Evolutionary conservation across 768 basidiomycete species (phyloP), one percentile per base, ranked within the genome.

Genomic region (Polyporus arcularius): DNA sequence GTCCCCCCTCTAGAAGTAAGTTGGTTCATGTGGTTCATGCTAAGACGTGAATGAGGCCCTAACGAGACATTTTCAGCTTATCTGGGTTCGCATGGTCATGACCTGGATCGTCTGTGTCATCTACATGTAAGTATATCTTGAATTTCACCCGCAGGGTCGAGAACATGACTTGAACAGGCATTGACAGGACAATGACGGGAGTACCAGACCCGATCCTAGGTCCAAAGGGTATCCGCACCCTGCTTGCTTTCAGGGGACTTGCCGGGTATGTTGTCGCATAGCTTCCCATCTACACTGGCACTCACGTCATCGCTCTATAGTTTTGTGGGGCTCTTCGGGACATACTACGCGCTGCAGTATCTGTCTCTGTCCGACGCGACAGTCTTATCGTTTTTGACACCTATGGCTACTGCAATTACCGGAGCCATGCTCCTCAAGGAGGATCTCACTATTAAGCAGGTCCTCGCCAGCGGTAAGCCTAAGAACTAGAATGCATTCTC

Each of bases 301-400:
- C 30, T n/a, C n/a, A 49, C 31, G 15, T 63, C 64, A 21, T 26
- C 32, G 63, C 60, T 11, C 64, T 64, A 41, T n/a, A 91, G 88
- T 1, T 96, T 92, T 71, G 80, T 90, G 51, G 88, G 87, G 2
- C 73, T 92, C 6, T 85, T 84, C 60, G 85, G 86, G 21, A 75
- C 82, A 12, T 90, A 89, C 70, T 88, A 83, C 67, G 84, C 90
- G 0, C 75, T 93, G 8, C 80, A 85, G 71, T 90, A 88, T 71
- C 81, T 94, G 3, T 88, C 89, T 0, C 78, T 95, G 0, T 88
- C 89, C 1, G 93, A 95, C 69, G 84, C 89, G 0, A 87, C 86
- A 0, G 88, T 90, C 7, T 75, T 96, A 43, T 85, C 86, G 0
- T 95, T 94, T 74, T 75, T 95, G 3, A 71, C 81, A 1, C 94